Evolutionary conservation across 176 grass and related monocot species (phyloP).

Genomic region (Oryza glaberrima): DNA sequence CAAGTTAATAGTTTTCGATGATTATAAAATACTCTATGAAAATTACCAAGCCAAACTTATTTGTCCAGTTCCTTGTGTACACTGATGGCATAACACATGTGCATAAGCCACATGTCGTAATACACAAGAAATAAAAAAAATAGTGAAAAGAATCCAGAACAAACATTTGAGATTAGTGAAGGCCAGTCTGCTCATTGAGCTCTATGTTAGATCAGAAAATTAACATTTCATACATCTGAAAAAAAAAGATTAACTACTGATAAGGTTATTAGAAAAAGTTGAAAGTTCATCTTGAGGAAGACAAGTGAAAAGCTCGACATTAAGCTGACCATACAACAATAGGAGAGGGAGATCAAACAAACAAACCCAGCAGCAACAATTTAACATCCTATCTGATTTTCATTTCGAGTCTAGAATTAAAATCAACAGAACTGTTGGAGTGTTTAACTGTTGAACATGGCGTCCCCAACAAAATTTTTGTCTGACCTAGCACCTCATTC

Average conservation of each 20-base stretch:
- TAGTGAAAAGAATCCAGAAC: constrained; percentile 19
- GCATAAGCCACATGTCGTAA: background rate
- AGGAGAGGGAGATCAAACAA: background rate
- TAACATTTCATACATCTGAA: background rate
- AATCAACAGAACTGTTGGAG: background rate
- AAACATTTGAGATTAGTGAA: background rate
- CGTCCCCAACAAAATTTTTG: background rate
- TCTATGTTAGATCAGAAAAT: background rate
- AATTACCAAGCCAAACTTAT: background rate
- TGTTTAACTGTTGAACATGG: background rate
- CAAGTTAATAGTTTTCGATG: background rate
- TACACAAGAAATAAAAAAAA: background rate
- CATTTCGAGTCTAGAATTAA: background rate
- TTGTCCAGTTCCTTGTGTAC: background rate
- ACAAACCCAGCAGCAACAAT: background rate
- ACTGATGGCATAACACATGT: background rate
- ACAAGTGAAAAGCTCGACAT: background rate
- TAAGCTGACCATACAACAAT: background rate
- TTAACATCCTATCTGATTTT: background rate
- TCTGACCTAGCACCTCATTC: background rate
- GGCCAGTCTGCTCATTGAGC: background rate
- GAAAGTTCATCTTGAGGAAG: background rate
- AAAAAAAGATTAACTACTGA: background rate
- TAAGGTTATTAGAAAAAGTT: constrained; percentile 11
- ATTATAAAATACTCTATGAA: background rate